Conservation (phyloP, 805 yeast genomes). For the Metschnikowia sp. region DNA sequence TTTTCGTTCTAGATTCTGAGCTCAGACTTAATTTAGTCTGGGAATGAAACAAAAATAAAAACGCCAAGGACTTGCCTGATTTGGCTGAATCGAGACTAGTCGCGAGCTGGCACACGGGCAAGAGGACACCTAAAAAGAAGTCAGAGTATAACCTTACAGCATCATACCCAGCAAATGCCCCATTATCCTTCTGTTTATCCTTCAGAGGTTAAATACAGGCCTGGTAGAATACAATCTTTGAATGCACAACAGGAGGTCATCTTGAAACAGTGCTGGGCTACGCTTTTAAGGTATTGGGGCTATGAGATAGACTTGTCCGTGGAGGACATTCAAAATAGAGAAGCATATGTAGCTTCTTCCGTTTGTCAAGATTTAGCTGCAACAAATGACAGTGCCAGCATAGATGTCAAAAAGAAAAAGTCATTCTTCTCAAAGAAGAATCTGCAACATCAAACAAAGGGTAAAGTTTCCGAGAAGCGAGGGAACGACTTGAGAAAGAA, state of each 20-base stretch:
- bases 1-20: too few relatives aligned
- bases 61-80: too few relatives aligned
- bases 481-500: conserved; percentile 27
- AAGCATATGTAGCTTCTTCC: conserved; percentile 32
- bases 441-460: conserved; percentile 12
- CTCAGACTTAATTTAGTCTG: too few relatives aligned
- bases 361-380: conserved; percentile 11
- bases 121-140: too few relatives aligned
- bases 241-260: conserved; percentile 19
- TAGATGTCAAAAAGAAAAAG: conserved; percentile 30
- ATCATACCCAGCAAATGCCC: neutral
- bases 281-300: conserved; percentile 40
- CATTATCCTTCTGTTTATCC: conserved; percentile 17
- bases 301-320: conserved; percentile 30
- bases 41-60: too few relatives aligned
- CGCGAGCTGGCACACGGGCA: too few relatives aligned
- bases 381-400: conserved; percentile 3
- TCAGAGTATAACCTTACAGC: too few relatives aligned
- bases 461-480: conserved; percentile 22
- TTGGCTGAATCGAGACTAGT: too few relatives aligned
- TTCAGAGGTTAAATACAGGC: conserved; percentile 25
- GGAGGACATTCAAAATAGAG: conserved; percentile 28
- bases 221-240: conserved; percentile 38
- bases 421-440: conserved; percentile 23
- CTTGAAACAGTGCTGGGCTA: conserved; percentile 20